Percentiles rank a stretch among this genome's conserved stretches.
These are phyloP conservation scores for Coprinellus micaceus DNA, from an alignment of 768 basidiomycete species.

Conservation along the genomic window DNA sequence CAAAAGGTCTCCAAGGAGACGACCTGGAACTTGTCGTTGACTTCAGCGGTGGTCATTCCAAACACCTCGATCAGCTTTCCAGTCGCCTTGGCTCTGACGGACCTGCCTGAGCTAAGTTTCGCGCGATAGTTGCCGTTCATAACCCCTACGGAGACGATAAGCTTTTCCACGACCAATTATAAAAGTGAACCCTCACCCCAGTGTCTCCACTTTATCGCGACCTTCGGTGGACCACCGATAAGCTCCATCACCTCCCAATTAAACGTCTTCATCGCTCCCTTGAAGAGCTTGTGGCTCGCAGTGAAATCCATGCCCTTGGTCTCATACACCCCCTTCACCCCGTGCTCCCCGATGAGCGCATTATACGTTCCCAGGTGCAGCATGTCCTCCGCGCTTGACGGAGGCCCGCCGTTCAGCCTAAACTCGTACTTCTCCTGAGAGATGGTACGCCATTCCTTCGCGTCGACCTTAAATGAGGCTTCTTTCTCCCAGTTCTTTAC, in stretches of 20 bases:
- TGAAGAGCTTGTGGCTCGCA: conserved; percentile 13
- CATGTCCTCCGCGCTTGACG: conserved; percentile 9
- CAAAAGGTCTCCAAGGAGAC: conserved; percentile 12
- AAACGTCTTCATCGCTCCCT: conserved; percentile 13
- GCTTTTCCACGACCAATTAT: not conserved
- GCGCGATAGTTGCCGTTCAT: conserved; percentile 15
- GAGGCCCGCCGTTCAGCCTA: conserved; percentile 11
- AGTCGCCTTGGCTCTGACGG: conserved; percentile 12
- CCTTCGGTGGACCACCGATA: conserved; percentile 12
- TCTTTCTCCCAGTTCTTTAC: conserved; percentile 17
- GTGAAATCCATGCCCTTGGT: conserved; percentile 9
- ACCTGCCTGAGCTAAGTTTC: conserved; percentile 11
- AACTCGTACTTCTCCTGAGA: conserved; percentile 11
- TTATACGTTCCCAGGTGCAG: conserved; percentile 11
- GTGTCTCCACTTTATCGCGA: conserved; percentile 14
- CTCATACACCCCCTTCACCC: conserved; percentile 12
- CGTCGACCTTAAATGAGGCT: conserved; percentile 10
- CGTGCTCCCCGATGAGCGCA: conserved; percentile 9
- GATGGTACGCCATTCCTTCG: conserved; percentile 13
- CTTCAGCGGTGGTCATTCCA: conserved; percentile 12
- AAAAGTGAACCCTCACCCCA: conserved; percentile 6
- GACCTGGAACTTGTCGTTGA: conserved; percentile 14
- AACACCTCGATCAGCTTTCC: conserved; percentile 13
- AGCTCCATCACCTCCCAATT: conserved; percentile 14
- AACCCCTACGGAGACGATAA: not conserved